These are phyloP conservation scores for Ambrosiella xylebori DNA, from an alignment of 2,329 filamentous ascomycete genomes.

Conservation along the genomic window DNA sequence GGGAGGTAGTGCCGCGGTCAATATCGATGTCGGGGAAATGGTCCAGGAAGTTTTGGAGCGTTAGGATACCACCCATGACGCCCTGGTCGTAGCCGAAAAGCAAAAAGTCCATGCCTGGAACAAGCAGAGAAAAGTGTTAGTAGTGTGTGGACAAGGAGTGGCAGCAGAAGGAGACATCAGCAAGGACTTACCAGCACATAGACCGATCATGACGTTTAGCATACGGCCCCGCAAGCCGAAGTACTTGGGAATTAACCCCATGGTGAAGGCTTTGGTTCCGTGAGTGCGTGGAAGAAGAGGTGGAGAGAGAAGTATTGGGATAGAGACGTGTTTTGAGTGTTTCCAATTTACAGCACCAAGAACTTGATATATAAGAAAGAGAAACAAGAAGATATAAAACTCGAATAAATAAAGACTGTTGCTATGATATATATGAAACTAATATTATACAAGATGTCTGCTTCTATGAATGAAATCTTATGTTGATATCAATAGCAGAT, in stretches of 20 bases:
- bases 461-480: no score
- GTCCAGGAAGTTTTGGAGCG: conserved; percentile 40
- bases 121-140: not conserved
- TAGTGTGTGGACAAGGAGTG: not conserved
- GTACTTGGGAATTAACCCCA: conserved; percentile 12
- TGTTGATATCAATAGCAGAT: not conserved
- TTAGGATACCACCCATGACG: conserved; percentile 60
- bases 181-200: conserved; percentile 14
- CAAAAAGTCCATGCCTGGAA: conserved; percentile 19
- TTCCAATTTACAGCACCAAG: not conserved
- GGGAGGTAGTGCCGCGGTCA: conserved; percentile 21
- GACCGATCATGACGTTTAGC: conserved; percentile 14
- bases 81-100: conserved; percentile 45
- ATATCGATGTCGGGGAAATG: conserved; percentile 38
- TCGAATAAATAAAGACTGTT: no score
- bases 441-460: no score
- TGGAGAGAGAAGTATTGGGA: not conserved
- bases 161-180: not conserved
- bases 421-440: no score
- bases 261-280: not conserved
- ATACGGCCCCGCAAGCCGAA: conserved; percentile 14
- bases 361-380: not conserved
- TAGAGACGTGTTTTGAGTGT: not conserved
- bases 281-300: not conserved
- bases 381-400: not conserved